These are phyloP conservation scores for Starmerella lactis-condensi DNA, from an alignment of 805 yeast genomes.

Conservation along the genomic window DNA sequence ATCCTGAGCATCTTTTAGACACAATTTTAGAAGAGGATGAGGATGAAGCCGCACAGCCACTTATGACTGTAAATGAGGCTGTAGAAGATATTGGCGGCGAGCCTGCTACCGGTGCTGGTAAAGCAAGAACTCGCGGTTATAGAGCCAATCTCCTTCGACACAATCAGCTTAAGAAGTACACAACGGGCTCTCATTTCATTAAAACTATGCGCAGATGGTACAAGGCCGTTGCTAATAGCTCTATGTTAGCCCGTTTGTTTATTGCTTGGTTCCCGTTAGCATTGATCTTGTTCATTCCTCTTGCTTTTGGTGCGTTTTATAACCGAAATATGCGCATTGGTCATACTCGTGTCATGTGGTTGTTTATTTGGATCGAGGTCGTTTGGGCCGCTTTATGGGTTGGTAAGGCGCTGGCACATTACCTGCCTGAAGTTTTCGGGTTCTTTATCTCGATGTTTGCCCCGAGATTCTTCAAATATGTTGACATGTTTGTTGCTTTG, in stretches of 20 bases:
- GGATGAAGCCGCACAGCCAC: slow-evolving; percentile 5
- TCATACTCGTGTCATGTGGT: slow-evolving; percentile 22
- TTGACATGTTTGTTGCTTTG: slow-evolving; percentile 22
- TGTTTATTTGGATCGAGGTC: slow-evolving; percentile 27
- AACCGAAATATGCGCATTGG: slow-evolving; percentile 20
- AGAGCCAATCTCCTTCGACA: slow-evolving; percentile 14
- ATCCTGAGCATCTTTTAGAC: slow-evolving; percentile 13
- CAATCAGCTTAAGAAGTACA: slow-evolving; percentile 11
- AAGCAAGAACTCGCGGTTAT: slow-evolving; percentile 10
- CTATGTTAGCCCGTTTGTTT: slow-evolving; percentile 21
- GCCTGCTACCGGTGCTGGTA: slow-evolving; percentile 3
- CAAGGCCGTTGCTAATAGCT: slow-evolving; percentile 8
- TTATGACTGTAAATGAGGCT: slow-evolving; percentile 15
- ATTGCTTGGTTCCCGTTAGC: slow-evolving; percentile 26
- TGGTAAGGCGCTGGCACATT: slow-evolving; percentile 21
- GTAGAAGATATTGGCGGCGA: slow-evolving; percentile 7
- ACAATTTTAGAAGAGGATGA: slow-evolving; percentile 16
- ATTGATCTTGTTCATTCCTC: slow-evolving; percentile 22
- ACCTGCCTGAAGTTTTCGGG: slow-evolving; percentile 20
- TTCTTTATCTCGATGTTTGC: slow-evolving; percentile 20
- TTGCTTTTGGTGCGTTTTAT: slow-evolving; percentile 25
- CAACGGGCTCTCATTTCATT: slow-evolving; percentile 9
- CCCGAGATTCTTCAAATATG: slow-evolving; percentile 20
- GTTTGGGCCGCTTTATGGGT: slow-evolving; percentile 25
- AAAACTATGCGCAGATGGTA: slow-evolving; percentile 11